These are phyloP conservation scores for Penstemon newberryi DNA, from an alignment of 257 asterid species.

Conservation along the genomic window DNA sequence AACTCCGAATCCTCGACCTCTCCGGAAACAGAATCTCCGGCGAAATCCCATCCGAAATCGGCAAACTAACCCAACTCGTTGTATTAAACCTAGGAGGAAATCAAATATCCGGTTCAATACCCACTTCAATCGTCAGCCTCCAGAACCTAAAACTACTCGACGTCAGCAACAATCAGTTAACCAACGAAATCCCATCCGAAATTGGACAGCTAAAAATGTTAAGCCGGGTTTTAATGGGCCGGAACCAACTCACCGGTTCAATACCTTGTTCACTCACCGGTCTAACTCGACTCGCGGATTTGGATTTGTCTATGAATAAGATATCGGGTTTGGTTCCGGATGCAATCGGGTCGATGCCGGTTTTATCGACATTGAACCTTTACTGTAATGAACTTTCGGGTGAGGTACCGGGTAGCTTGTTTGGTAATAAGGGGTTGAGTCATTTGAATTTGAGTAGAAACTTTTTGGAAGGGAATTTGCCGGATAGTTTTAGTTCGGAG, in stretches of 20 bases:
- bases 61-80: slow-evolving; percentile 49
- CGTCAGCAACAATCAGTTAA: slow-evolving; percentile 46
- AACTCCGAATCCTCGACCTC: slow-evolving; percentile 54
- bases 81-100: slow-evolving; percentile 63
- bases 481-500: slow-evolving; percentile 46
- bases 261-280: slow-evolving; percentile 27
- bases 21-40: slow-evolving; percentile 65
- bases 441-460: slow-evolving; percentile 56
- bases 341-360: slow-evolving; percentile 33
- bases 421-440: slow-evolving; percentile 38
- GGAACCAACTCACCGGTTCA: slow-evolving; percentile 45
- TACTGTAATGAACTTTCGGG: slow-evolving; percentile 37
- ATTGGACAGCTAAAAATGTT: slow-evolving; percentile 52
- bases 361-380: slow-evolving; percentile 29
- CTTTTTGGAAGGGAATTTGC: slow-evolving; percentile 44
- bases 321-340: slow-evolving; percentile 51
- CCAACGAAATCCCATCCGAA: slow-evolving; percentile 49
- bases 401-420: slow-evolving; percentile 33
- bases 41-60: slow-evolving; percentile 46
- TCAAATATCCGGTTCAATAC: slow-evolving; percentile 44
- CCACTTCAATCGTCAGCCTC: slow-evolving; percentile 49
- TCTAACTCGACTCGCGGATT: slow-evolving; percentile 30
- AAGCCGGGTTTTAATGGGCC: slow-evolving; percentile 54
- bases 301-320: slow-evolving; percentile 35
- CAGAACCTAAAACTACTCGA: slow-evolving; percentile 52